Conservation (phyloP, 1,139 yeast genomes). For the Diutina mesorugosa region DNA sequence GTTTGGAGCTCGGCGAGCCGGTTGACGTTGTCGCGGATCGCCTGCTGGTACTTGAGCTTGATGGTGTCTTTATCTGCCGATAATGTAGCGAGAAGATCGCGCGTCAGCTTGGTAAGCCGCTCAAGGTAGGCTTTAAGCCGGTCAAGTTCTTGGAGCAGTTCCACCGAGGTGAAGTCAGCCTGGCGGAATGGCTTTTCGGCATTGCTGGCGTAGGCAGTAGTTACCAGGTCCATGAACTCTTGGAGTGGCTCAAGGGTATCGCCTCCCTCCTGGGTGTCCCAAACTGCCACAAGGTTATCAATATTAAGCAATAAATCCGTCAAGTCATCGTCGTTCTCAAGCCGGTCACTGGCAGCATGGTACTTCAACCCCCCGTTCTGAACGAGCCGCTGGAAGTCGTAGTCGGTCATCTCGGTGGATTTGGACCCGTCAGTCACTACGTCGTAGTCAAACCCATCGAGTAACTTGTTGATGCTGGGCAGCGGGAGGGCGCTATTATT, state of each 20-base stretch:
- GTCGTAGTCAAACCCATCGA: neutral
- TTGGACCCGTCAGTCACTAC: neutral
- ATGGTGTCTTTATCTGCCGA: conserved; percentile 8
- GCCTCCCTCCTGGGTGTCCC: neutral
- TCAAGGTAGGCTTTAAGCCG: neutral
- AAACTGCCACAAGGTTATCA: neutral
- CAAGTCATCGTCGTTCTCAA: neutral
- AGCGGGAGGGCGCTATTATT: neutral
- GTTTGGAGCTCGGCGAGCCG: conserved; percentile 16
- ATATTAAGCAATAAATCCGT: neutral
- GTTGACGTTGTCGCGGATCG: conserved; percentile 16
- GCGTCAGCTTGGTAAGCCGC: neutral
- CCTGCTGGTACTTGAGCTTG: conserved; percentile 12
- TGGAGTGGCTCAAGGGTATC: neutral
- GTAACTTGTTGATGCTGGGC: neutral
- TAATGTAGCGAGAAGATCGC: neutral
- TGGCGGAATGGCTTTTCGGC: neutral
- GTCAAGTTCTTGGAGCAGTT: neutral
- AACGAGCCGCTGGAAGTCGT: neutral
- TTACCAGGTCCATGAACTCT: neutral
- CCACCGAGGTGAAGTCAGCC: neutral
- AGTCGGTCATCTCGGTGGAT: neutral
- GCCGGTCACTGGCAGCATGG: neutral
- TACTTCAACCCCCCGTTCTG: neutral
- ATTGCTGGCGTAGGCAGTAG: conserved; percentile 1